Percentiles rank a stretch among this genome's conserved stretches.
These are phyloP conservation scores for Xylaria sp. DNA, from an alignment of 2,329 filamentous ascomycete genomes.

Conservation along the genomic window DNA sequence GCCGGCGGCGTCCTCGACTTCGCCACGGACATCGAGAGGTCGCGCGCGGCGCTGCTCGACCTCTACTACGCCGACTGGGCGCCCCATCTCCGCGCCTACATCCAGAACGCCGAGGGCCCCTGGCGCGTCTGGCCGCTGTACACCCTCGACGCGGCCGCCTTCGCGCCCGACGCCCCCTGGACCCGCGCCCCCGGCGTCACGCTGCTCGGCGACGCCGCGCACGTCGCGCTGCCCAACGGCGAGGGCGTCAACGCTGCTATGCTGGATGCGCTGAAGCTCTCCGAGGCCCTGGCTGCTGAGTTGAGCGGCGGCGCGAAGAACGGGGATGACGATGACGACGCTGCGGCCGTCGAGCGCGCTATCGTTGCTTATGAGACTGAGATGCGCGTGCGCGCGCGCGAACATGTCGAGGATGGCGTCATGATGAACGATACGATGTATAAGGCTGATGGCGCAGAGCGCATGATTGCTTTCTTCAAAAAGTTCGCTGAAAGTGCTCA, in stretches of 20 bases:
- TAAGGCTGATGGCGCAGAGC: slow-evolving; percentile 23
- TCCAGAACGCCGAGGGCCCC: slow-evolving; percentile 27
- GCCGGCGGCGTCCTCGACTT: slow-evolving; percentile 27
- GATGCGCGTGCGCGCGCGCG: slow-evolving; percentile 22
- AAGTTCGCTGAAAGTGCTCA: background rate
- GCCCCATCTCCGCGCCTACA: slow-evolving; percentile 10
- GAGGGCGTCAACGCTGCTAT: slow-evolving; percentile 35
- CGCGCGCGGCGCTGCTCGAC: slow-evolving; percentile 2
- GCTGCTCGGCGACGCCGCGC: slow-evolving; percentile 36
- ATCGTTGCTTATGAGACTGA: slow-evolving; percentile 26
- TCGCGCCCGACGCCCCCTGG: slow-evolving; percentile 21
- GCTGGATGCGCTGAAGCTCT: slow-evolving; percentile 32
- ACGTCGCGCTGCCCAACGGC: slow-evolving; percentile 30
- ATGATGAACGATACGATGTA: slow-evolving; percentile 25
- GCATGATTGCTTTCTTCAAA: slow-evolving; percentile 30
- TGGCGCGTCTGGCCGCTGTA: slow-evolving; percentile 36
- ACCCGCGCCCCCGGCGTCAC: slow-evolving; percentile 25
- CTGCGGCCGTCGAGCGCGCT: slow-evolving; percentile 27
- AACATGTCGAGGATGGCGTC: slow-evolving; percentile 27
- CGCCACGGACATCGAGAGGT: slow-evolving; percentile 11
- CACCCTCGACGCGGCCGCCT: slow-evolving; percentile 5
- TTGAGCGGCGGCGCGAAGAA: background rate
- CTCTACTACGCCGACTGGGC: slow-evolving; percentile 21
- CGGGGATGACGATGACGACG: slow-evolving; percentile 6
- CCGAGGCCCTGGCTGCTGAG: slow-evolving; percentile 22